Conservation (phyloP, 2,329 filamentous ascomycete species). For the Aaosphaeria arxii region DNA sequence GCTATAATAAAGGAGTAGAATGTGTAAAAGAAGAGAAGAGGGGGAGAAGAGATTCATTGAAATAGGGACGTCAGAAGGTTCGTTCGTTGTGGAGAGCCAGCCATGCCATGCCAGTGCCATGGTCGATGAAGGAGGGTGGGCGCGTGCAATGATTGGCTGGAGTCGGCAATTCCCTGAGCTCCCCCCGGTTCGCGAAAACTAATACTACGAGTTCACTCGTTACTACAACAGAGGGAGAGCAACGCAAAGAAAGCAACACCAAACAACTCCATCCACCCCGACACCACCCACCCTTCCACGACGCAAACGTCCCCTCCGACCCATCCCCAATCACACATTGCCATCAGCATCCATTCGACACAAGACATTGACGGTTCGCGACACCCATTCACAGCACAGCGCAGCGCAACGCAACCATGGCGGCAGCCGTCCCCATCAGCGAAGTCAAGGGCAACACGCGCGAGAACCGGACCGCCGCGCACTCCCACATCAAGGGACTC, state of each 20-base stretch:
- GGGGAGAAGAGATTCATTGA: no score
- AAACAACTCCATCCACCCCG: background rate
- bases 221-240: no score
- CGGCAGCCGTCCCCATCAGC: conserved; percentile 51
- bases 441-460: conserved; percentile 93
- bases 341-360: background rate
- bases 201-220: background rate
- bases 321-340: background rate
- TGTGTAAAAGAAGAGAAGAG: no score
- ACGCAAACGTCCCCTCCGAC: background rate
- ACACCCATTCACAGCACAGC: conserved; percentile 5
- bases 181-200: conserved; percentile 4
- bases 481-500: conserved; percentile 96
- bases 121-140: no score
- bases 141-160: conserved; percentile 1
- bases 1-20: no score
- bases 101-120: no score
- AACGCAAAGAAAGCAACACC: background rate
- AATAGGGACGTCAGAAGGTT: no score
- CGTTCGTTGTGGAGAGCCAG: no score
- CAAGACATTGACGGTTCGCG: conserved; percentile 1
- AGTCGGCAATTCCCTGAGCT: background rate
- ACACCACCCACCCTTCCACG: background rate
- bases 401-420: conserved; percentile 14
- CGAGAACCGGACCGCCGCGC: conserved; percentile 92